Conservation (phyloP, 2,329 filamentous ascomycete genomes). For the Colletotrichum abscissum region DNA sequence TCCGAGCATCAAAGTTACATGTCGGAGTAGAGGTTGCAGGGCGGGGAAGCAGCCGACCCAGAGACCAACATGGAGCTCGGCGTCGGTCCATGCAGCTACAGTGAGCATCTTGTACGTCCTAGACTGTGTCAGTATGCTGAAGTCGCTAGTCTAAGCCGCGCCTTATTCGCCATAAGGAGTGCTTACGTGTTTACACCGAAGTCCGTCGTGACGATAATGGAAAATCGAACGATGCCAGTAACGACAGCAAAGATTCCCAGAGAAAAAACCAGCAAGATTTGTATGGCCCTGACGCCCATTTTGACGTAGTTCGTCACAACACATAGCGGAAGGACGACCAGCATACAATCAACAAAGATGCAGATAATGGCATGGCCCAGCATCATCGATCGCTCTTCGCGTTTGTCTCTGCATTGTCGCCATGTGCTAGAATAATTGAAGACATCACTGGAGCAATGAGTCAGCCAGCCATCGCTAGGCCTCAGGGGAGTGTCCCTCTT, state of each 20-base stretch:
- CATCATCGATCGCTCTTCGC: constrained; percentile 45
- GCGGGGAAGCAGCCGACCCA: constrained; percentile 55
- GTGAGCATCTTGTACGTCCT: constrained; percentile 51
- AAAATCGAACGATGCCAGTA: constrained; percentile 52
- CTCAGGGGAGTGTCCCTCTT: background rate
- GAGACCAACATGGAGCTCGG: constrained; percentile 55
- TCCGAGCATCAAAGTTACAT: constrained; percentile 1
- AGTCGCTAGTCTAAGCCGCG: too few relatives aligned
- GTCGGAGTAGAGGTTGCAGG: constrained; percentile 45
- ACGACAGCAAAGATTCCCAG: constrained; percentile 50
- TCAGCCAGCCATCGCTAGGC: background rate
- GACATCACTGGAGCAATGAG: background rate
- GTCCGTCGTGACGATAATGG: constrained; percentile 45
- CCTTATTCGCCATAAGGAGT: too few relatives aligned
- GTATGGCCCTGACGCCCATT: constrained; percentile 45
- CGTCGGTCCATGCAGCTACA: constrained; percentile 51
- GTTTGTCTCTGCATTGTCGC: constrained; percentile 41
- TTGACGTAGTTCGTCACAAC: constrained; percentile 50
- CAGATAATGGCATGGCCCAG: constrained; percentile 45
- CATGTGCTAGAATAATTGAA: constrained; percentile 22
- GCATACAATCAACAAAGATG: constrained; percentile 47
- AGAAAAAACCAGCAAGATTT: constrained; percentile 49
- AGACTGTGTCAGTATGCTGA: background rate
- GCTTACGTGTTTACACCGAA: constrained; percentile 47
- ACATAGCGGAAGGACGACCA: constrained; percentile 50